phyloP scores from a whole-genome alignment of 2,329 filamentous ascomycete genomes.

The Karstenula rhodostoma region DNA sequence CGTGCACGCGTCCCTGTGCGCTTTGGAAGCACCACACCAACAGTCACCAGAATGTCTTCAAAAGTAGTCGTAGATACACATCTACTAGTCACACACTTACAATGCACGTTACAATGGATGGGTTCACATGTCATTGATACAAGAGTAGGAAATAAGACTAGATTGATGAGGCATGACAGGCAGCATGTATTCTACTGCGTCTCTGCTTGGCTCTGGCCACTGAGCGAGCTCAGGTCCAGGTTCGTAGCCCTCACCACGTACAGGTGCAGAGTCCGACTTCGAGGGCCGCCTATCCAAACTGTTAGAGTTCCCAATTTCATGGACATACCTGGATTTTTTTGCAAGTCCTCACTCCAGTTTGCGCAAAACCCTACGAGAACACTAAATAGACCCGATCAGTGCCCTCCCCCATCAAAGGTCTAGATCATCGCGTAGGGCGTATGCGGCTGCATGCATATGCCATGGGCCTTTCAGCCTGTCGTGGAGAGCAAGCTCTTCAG shows the following conservation, averaged over 20 bases:
- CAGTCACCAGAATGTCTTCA: too few species aligned
- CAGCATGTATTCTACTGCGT: neutral
- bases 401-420: too few species aligned
- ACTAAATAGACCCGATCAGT: too few species aligned
- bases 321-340: neutral
- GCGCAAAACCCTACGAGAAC: neutral
- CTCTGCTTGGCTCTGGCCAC: neutral
- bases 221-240: neutral
- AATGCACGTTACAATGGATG: too few species aligned
- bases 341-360: neutral
- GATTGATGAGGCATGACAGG: neutral
- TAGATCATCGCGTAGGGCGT: neutral
- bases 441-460: neutral
- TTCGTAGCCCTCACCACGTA: neutral
- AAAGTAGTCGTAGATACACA: too few species aligned
- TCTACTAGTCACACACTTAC: too few species aligned
- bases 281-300: neutral
- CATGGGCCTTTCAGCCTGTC: slow-evolving; percentile 8
- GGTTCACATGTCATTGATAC: too few species aligned
- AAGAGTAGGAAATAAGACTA: too few species aligned
- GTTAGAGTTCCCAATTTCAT: neutral
- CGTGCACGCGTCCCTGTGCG: too few species aligned
- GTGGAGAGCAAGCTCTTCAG: neutral
- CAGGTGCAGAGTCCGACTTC: neutral
- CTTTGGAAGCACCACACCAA: too few species aligned